These are phyloP conservation scores for Aspergillus homomorphus DNA, from an alignment of 495 filamentous ascomycete species.

Conservation along the genomic window DNA sequence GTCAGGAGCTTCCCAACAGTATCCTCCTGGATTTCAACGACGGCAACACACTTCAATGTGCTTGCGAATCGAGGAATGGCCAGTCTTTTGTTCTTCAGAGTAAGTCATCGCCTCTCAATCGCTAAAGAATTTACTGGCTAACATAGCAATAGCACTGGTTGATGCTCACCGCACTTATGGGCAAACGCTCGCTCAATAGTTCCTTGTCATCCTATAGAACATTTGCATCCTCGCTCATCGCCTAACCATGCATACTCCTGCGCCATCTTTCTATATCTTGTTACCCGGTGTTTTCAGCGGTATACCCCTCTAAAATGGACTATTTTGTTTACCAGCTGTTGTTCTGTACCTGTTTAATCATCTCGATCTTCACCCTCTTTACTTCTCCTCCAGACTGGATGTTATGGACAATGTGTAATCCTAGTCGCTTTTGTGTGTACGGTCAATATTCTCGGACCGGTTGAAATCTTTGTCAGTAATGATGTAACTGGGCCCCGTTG, in stretches of 20 bases:
- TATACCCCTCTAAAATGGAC: constrained; percentile 29
- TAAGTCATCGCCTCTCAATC: constrained; percentile 41
- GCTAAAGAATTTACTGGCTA: constrained; percentile 3
- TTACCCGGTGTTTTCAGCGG: constrained; percentile 26
- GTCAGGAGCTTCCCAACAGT: constrained; percentile 84
- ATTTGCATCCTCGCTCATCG: constrained; percentile 2
- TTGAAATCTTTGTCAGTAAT: not conserved
- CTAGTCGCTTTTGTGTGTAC: not conserved
- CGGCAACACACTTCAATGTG: constrained; percentile 80
- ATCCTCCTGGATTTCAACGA: constrained; percentile 80
- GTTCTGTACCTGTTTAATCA: constrained; percentile 4
- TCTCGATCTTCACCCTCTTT: constrained; percentile 8
- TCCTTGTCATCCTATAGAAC: constrained; percentile 6
- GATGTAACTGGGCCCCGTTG: not conserved
- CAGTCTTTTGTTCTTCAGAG: constrained; percentile 64
- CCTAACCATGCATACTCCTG: constrained; percentile 8
- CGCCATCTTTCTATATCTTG: constrained; percentile 8
- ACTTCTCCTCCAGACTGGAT: not conserved
- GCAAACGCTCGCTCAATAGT: constrained; percentile 15
- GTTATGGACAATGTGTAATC: not conserved
- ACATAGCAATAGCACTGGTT: constrained; percentile 17
- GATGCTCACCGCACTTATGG: constrained; percentile 18
- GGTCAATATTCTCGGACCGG: not conserved
- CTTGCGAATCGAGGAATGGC: constrained; percentile 74
- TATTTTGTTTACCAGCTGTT: constrained; percentile 22